Base-by-base conservation (phyloP, 805 yeast species). In the Cyberlindnera mrakii region DNA sequence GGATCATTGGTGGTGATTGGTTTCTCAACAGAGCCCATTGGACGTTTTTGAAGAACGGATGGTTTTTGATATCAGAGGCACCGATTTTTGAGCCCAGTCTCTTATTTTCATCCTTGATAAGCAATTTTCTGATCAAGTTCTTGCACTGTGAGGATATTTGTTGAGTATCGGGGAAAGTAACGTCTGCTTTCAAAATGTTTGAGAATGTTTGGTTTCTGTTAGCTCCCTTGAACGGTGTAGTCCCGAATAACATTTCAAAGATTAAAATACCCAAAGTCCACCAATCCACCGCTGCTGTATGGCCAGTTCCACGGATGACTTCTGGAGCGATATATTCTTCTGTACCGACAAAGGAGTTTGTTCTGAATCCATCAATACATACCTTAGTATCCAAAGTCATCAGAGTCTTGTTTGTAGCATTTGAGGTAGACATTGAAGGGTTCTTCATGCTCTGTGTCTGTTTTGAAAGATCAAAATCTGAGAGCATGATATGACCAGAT, bases 261-360 rank as follows among this genome's bases (percentile, higher is more conserved):
- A 89, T 70, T 55, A 93, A 73, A 17, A 93, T 89, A 4, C 99
- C 99, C 51, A 93, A 68, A 0, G 99, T 93, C 99, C 99, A 93
- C 99, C 99, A 93, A 63, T 93, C 99, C 15, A 93, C 99, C 0
- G 98, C 96, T 7, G 91, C 83, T 1, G 98, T 91, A 57, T 93
- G 99, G 2, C 99, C 99, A 54, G 90, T 86, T 1, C 98, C 98
- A 61, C 93, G 72, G 42, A 93, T 93, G 5, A 93, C 99, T 58
- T 93, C 99, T 0, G 99, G 99, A 0, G 99, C 98, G 56, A 93
- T 89, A 62, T 93, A 93, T 60, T 93, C 99, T 60, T 93, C 99
- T 0, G 99, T 93, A 1, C 99, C 99, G 30, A 93, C 99, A 70
- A 93, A 93, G 1, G 98, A 90, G 63, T 93, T 95, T 1, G 99